Evolutionary conservation across 495 filamentous ascomycete species (phyloP).

Genomic region (Cercophora scortea): DNA sequence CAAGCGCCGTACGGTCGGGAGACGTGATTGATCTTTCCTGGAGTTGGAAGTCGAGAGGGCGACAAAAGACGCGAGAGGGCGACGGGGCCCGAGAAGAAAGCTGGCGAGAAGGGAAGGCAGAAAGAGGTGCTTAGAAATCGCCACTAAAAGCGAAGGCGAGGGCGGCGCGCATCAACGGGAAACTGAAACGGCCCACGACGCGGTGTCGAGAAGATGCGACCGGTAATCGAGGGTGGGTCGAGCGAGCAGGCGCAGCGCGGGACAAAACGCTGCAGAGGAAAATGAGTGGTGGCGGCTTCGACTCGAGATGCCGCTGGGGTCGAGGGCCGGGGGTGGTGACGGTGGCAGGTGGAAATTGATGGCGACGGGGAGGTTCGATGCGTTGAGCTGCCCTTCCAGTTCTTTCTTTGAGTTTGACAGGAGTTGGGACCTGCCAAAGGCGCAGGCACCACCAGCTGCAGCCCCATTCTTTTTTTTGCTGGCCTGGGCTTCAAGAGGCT

Average conservation of each 20-base stretch:
- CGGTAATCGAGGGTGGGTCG: too few species aligned
- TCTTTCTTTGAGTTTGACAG: too few species aligned
- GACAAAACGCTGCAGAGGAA: too few species aligned
- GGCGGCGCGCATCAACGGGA: constrained; percentile 15
- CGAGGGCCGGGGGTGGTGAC: background rate
- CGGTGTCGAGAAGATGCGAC: constrained; percentile 4
- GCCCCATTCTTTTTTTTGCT: background rate
- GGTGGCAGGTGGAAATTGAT: background rate
- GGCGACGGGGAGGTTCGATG: constrained; percentile 2
- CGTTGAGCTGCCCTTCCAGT: background rate
- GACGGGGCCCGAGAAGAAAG: too few species aligned
- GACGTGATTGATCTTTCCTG: too few species aligned
- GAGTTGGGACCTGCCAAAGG: background rate
- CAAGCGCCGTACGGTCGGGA: background rate
- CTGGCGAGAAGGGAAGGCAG: too few species aligned
- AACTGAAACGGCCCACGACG: constrained; percentile 3
- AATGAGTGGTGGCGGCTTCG: too few species aligned
- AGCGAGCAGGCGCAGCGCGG: too few species aligned
- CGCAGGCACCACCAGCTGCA: constrained; percentile 12
- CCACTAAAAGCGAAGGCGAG: constrained; percentile 14
- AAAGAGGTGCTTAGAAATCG: constrained; percentile 16
- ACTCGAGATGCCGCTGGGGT: too few species aligned
- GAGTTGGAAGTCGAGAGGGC: too few species aligned
- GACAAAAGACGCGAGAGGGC: too few species aligned
- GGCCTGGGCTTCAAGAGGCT: constrained; percentile 6